These are phyloP conservation scores for Lodderomyces theae DNA, from an alignment of 1,139 yeast genomes.

Conservation along the genomic window DNA sequence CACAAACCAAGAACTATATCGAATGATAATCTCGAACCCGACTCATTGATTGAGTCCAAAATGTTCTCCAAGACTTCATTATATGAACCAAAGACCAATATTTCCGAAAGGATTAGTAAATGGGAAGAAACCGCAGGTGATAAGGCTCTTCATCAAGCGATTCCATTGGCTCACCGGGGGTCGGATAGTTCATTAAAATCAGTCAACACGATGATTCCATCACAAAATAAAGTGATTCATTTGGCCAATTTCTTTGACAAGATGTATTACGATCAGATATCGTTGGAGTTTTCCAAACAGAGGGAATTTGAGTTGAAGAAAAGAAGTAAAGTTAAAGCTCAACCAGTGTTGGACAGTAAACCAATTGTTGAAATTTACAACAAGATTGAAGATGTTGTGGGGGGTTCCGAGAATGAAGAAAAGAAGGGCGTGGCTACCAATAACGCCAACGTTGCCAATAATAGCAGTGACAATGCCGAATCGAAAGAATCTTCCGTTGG, in stretches of 20 bases:
- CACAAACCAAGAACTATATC: conserved; percentile 8
- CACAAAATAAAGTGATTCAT: conserved; percentile 50
- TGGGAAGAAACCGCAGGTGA: conserved; percentile 15
- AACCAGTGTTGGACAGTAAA: conserved; percentile 70
- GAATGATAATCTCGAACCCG: conserved; percentile 9
- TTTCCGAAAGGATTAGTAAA: conserved; percentile 16
- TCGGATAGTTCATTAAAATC: conserved; percentile 13
- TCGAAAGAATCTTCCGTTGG: conserved; percentile 2
- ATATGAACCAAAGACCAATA: conserved; percentile 14
- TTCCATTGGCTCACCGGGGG: conserved; percentile 10
- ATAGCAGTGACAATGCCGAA: conserved; percentile 13
- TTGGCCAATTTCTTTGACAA: conserved; percentile 70
- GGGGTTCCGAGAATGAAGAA: conserved; percentile 18
- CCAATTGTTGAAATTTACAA: conserved; percentile 93
- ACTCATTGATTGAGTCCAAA: conserved; percentile 13
- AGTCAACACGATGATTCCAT: conserved; percentile 11
- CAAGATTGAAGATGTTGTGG: conserved; percentile 85
- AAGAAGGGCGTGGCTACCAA: conserved; percentile 11
- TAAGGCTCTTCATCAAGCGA: conserved; percentile 2
- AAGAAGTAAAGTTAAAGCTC: conserved; percentile 67
- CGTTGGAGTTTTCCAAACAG: conserved; percentile 83
- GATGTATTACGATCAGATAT: conserved; percentile 75
- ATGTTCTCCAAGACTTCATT: conserved; percentile 13
- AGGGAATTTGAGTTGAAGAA: conserved; percentile 71
- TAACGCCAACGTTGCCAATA: conserved; percentile 11